Conservation (phyloP, 2,329 filamentous ascomycete species). For the Diplodia scrobiculata region DNA sequence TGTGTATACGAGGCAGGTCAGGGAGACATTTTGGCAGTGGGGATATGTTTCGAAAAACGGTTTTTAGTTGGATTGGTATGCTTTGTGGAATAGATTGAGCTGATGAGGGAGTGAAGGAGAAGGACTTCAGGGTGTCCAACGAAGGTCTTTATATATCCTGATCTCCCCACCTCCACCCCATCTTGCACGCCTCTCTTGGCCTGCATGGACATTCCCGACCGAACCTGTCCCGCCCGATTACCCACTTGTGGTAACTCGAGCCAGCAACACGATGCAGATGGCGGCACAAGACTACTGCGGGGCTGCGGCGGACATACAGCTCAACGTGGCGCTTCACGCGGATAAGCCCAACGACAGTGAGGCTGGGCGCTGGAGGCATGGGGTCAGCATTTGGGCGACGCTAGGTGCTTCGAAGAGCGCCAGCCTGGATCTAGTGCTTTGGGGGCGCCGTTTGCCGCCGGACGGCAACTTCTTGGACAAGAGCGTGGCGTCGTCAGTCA, state of each 20-base stretch:
- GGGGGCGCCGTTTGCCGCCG: background rate
- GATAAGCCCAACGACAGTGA: background rate
- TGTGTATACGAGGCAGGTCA: too few relatives aligned
- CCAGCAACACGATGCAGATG: constrained; percentile 13
- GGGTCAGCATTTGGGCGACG: background rate
- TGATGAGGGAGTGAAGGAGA: constrained; percentile 15
- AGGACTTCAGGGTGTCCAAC: background rate
- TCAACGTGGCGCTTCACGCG: constrained; percentile 25
- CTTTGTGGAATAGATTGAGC: background rate
- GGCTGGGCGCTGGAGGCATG: background rate
- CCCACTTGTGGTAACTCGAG: constrained; percentile 1
- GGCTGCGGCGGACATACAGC: constrained; percentile 2
- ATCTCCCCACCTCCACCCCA: constrained; percentile 3
- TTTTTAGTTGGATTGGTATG: background rate
- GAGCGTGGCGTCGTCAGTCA: background rate
- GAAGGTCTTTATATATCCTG: constrained; percentile 29
- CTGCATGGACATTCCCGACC: background rate
- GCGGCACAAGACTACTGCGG: constrained; percentile 19
- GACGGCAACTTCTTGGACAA: background rate
- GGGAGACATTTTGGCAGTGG: constrained; percentile 31
- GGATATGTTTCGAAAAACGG: constrained; percentile 1
- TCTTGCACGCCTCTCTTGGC: background rate
- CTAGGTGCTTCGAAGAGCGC: background rate
- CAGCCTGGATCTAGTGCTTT: background rate
- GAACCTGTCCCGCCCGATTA: background rate